Conservation (phyloP, 495 filamentous ascomycete genomes). For the Antarctomyces pellizariae region DNA sequence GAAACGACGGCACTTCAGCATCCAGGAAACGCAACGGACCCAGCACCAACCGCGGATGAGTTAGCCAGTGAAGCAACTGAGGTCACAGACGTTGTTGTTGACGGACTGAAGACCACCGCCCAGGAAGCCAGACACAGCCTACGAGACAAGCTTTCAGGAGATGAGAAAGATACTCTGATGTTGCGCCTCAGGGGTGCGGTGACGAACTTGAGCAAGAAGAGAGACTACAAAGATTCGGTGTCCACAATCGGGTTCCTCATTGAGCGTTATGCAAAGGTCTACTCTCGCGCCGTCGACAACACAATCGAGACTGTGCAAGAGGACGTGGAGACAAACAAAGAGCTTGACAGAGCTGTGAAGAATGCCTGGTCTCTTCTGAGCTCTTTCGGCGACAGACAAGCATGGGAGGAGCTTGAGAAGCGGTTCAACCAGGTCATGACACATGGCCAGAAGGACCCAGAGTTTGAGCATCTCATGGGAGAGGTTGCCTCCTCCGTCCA, state of each 20-base stretch:
- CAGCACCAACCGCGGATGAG: conserved; percentile 30
- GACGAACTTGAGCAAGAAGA: conserved; percentile 45
- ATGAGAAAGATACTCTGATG: conserved; percentile 48
- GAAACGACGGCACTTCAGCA: conserved; percentile 33
- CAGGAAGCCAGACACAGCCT: conserved; percentile 40
- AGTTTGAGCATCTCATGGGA: conserved; percentile 56
- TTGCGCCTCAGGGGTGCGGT: conserved; percentile 55
- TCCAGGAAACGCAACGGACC: conserved; percentile 28
- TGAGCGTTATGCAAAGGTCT: conserved; percentile 52
- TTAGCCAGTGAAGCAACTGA: conserved; percentile 37
- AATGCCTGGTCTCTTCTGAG: conserved; percentile 59
- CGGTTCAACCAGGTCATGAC: conserved; percentile 42
- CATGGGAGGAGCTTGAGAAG: conserved; percentile 54
- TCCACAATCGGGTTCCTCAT: conserved; percentile 53
- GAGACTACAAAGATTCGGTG: conserved; percentile 69
- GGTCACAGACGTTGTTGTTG: conserved; percentile 34
- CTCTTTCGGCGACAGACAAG: conserved; percentile 46
- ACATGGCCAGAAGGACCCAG: conserved; percentile 52
- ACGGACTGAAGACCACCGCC: conserved; percentile 40
- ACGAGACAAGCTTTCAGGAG: conserved; percentile 40
- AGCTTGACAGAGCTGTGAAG: conserved; percentile 47
- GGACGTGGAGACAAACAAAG: conserved; percentile 46
- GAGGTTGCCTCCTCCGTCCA: conserved; percentile 50
- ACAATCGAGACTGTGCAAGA: conserved; percentile 37
- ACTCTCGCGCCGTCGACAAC: conserved; percentile 44